A percentile compares a stretch with the other conserved stretches of the same genome.
phyloP scores from a whole-genome alignment of 2,329 filamentous ascomycete species.

The Claviceps fusiformis region DNA sequence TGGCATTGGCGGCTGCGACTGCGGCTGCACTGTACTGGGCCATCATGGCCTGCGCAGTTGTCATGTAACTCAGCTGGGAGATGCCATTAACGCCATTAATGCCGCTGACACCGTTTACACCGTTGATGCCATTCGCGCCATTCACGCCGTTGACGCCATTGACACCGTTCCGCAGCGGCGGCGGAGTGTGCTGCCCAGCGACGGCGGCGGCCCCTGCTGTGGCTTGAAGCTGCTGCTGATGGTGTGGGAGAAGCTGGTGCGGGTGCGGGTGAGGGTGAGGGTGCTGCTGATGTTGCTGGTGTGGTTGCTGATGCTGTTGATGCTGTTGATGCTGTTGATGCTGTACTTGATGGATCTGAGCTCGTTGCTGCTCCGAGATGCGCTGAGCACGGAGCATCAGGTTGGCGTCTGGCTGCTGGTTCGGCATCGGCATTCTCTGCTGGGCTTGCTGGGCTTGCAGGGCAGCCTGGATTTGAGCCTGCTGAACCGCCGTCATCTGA shows the following conservation, averaged over 20 bases:
- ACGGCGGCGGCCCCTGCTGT: slow-evolving; percentile 21
- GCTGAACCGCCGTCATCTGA: slow-evolving; percentile 51
- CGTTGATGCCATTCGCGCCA: slow-evolving; percentile 17
- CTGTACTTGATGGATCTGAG: slow-evolving; percentile 32
- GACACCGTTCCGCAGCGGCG: slow-evolving; percentile 31
- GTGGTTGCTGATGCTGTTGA: slow-evolving; percentile 26
- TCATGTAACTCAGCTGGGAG: slow-evolving; percentile 39
- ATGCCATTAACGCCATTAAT: slow-evolving; percentile 31
- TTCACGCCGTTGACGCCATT: slow-evolving; percentile 19
- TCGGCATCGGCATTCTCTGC: slow-evolving; percentile 42
- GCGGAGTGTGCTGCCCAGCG: slow-evolving; percentile 28
- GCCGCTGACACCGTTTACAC: slow-evolving; percentile 30
- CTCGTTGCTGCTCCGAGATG: slow-evolving; percentile 51
- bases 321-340: slow-evolving; percentile 21
- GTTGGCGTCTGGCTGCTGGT: slow-evolving; percentile 33
- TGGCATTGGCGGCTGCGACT: not conserved
- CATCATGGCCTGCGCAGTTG: slow-evolving; percentile 40
- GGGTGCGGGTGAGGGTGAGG: not conserved
- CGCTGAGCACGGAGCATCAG: slow-evolving; percentile 51
- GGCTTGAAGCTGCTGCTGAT: slow-evolving; percentile 16
- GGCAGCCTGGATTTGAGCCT: slow-evolving; percentile 52
- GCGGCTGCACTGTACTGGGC: slow-evolving; percentile 28
- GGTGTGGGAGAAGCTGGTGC: slow-evolving; percentile 16
- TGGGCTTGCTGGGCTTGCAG: slow-evolving; percentile 28
- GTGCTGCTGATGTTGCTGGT: slow-evolving; percentile 27